Base-by-base conservation (phyloP, 495 filamentous ascomycete species). In the Peziza echinospora region DNA sequence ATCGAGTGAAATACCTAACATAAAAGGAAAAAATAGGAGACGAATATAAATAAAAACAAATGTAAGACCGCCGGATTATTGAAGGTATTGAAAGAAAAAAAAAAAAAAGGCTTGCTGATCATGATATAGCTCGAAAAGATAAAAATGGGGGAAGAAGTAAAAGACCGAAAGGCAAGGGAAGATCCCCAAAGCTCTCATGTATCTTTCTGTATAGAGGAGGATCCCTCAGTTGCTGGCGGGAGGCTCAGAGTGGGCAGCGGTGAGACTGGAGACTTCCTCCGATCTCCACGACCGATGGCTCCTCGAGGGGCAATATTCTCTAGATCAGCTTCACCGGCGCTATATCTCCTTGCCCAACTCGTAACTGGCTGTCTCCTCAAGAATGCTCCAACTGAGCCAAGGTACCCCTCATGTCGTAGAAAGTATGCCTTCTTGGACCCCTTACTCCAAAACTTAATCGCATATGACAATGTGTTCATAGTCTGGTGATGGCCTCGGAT, bases 401-500 rank as follows among this genome's bases (percentile, higher is more conserved):
- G 69, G 64, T 93, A 97, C 22, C 89, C 89, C 56, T 97, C 89
- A 54, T 97, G 89, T 8, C 91, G 75, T 37, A 97, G 60, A 59
- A 97, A 97, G 63, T 92, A 96, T 7, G 89, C 87, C 62, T 93
- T 80, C 63, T 91, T 93, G 57, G 77, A 68, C 48, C 91, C 89
- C 55, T 87, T 81, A 54, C 79, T 85, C 89, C 89, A 97, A 64
- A 94, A 97, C 47, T 79, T 79, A 64, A 96, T 96, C 57, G 87
- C 89, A 57, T 89, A 96, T 28, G 78, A 80, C 1, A 97, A 69
- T 0, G 89, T 93, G 59, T 93, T 87, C 79, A 97, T 96, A 13
- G 89, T 97, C 61, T 96, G 91, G 9, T 76, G 75, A 61, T 97
- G 89, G 39, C 89, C 87, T 50, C 91, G 79, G 58, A 97, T 97